These are phyloP conservation scores for Sarocladium oryzae DNA, from an alignment of 2,329 filamentous ascomycete genomes.

Conservation along the genomic window DNA sequence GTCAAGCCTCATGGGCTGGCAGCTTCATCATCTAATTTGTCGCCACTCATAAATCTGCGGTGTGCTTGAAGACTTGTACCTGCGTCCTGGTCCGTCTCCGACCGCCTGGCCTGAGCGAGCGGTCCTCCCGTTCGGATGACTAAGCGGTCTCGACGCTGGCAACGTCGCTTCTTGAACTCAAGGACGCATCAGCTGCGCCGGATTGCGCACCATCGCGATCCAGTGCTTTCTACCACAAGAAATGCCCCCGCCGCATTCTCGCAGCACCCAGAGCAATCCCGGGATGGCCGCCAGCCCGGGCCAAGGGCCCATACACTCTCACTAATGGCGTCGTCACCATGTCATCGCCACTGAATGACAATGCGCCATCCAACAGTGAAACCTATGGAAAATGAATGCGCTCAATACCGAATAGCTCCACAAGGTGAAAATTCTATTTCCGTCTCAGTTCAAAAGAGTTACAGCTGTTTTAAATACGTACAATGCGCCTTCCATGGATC, in stretches of 20 bases:
- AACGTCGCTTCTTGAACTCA: slow-evolving; percentile 4
- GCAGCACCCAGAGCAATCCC: neutral
- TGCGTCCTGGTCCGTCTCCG: neutral
- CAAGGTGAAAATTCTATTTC: slow-evolving; percentile 4
- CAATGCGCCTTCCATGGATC: neutral
- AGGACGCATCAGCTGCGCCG: slow-evolving; percentile 4
- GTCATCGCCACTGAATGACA: neutral
- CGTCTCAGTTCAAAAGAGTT: neutral
- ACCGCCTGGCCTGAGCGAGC: neutral
- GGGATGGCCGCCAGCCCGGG: neutral
- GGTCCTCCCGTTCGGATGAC: neutral
- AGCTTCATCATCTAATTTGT: no score
- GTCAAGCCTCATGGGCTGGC: no score
- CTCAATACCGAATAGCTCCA: neutral
- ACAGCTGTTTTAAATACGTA: neutral
- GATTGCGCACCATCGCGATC: neutral
- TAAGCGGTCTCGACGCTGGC: neutral
- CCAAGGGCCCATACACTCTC: neutral
- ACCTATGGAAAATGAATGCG: neutral
- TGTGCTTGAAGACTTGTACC: neutral
- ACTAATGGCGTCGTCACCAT: neutral
- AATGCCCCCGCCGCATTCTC: slow-evolving; percentile 2
- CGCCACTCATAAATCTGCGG: no score
- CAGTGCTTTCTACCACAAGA: neutral
- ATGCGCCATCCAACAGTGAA: neutral